Evolutionary conservation across 1,284 basidiomycete species (phyloP), one percentile per base, ranked within the genome.

Genomic region (Ceratobasidium sp.): DNA sequence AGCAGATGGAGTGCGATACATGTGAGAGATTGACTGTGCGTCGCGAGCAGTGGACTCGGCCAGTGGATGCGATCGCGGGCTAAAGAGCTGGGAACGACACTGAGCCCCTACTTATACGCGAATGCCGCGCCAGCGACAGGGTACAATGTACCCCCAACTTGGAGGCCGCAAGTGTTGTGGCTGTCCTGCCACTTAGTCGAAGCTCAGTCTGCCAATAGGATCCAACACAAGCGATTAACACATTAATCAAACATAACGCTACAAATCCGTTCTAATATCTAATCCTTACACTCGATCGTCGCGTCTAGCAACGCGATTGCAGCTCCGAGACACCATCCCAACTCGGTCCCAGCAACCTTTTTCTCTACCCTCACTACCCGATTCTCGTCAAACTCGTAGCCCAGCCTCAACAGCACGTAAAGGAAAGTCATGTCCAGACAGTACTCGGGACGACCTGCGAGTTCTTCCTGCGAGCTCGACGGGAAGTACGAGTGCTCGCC

Each of bases 351-450:
- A 29, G 85, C 85, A 53, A 99, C 85, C 84, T 92, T 89, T 84
- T 98, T 98, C 75, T 89, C 96, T 43, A 95, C 85, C 78, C 84
- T 82, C 42, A 96, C 85, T 73, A 87, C 83, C 72, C 92, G 79
- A 42, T 80, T 82, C 43, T 86, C 87, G 25, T 79, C 81, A 76
- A 96, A 88, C 81, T 94, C 94, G 79, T 96, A 93, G 54, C 92
- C 88, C 0, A 96, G 82, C 69, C 90, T 84, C 62, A 99, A 80
- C 71, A 99, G 79, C 40, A 87, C 89, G 77, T 97, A 88, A 93
- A 96, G 94, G 78, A 96, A 99, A 38, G 94, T 98, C 76, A 98
- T 79, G 79, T 99, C 96, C 53, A 98, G 84, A 79, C 96, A 99
- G 82, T 90, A 94, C 81, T 98, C 96, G 0, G 96, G 95, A 10